Conservation (phyloP, 192 early-diverging fungal genomes). For the Umbelopsis isabellina region DNA sequence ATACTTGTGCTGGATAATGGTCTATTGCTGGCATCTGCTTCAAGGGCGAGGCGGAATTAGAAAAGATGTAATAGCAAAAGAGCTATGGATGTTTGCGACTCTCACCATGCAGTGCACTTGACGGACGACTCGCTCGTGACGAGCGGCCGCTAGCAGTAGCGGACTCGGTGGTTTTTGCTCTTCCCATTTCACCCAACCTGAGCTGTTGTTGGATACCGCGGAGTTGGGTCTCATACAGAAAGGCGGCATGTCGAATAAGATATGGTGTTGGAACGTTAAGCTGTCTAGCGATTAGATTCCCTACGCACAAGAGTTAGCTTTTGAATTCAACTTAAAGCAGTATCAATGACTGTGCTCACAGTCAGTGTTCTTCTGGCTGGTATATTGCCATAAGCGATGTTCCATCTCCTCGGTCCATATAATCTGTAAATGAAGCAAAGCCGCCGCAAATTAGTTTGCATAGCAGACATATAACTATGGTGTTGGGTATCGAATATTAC, state of each 20-base stretch:
- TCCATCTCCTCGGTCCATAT: constrained; percentile 67
- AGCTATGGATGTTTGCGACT: neutral
- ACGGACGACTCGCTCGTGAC: constrained; percentile 5
- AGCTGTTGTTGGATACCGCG: constrained; percentile 47
- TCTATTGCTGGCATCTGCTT: neutral
- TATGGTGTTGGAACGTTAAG: constrained; percentile 55
- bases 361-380: constrained; percentile 58
- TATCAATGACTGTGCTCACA: constrained; percentile 43
- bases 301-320: constrained; percentile 25
- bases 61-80: neutral
- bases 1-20: neutral
- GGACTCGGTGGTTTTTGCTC: neutral
- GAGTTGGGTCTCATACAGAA: constrained; percentile 59
- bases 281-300: constrained; percentile 53
- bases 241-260: constrained; percentile 56
- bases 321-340: neutral
- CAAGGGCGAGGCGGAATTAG: neutral
- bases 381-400: constrained; percentile 55
- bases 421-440: constrained; percentile 35
- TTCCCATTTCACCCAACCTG: constrained; percentile 34
- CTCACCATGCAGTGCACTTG: constrained; percentile 18
- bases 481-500: constrained; percentile 29
- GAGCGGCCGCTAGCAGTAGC: constrained; percentile 1
- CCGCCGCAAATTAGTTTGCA: neutral
- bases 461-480: neutral